A percentile compares a stretch with the other conserved stretches of the same genome.
These are phyloP conservation scores for Tubosaeta brunneosetosa DNA, from an alignment of 768 basidiomycete genomes.

Conservation along the genomic window DNA sequence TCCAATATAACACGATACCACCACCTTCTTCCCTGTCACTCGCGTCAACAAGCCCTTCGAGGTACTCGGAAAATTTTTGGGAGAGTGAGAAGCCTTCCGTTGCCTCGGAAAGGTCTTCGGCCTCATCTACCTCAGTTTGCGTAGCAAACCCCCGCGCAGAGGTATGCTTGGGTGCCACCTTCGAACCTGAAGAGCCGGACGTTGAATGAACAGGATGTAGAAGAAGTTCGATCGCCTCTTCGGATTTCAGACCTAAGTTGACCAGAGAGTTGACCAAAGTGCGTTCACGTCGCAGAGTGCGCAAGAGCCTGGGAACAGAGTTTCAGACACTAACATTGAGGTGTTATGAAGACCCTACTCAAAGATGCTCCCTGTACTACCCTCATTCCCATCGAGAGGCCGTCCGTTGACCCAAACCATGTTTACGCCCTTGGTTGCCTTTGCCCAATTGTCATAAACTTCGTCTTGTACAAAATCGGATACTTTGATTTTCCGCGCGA, in stretches of 20 bases:
- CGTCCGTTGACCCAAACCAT: conserved; percentile 82
- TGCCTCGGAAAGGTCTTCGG: conserved; percentile 54
- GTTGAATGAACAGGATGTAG: conserved; percentile 56
- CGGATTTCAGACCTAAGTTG: conserved; percentile 54
- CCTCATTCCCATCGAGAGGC: conserved; percentile 52
- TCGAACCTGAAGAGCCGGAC: conserved; percentile 16
- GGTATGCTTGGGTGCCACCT: background rate
- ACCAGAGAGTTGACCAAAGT: conserved; percentile 53
- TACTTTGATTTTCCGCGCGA: conserved; percentile 64
- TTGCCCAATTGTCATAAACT: conserved; percentile 50
- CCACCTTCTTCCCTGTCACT: conserved; percentile 83
- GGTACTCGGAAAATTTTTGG: conserved; percentile 22
- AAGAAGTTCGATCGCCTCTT: conserved; percentile 69
- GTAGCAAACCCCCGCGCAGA: conserved; percentile 10
- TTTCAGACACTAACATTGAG: conserved; percentile 4
- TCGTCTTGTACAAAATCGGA: conserved; percentile 50
- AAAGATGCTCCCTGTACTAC: conserved; percentile 53
- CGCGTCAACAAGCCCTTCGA: conserved; percentile 83
- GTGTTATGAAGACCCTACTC: conserved; percentile 35
- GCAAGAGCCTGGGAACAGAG: conserved; percentile 47
- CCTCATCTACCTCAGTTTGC: background rate
- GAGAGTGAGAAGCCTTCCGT: conserved; percentile 85
- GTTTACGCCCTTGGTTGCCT: conserved; percentile 49
- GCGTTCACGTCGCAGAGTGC: conserved; percentile 71
- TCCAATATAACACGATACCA: conserved; percentile 77